These are phyloP conservation scores for Cordyceps tenuipes DNA, from an alignment of 2,329 filamentous ascomycete genomes.

Conservation along the genomic window DNA sequence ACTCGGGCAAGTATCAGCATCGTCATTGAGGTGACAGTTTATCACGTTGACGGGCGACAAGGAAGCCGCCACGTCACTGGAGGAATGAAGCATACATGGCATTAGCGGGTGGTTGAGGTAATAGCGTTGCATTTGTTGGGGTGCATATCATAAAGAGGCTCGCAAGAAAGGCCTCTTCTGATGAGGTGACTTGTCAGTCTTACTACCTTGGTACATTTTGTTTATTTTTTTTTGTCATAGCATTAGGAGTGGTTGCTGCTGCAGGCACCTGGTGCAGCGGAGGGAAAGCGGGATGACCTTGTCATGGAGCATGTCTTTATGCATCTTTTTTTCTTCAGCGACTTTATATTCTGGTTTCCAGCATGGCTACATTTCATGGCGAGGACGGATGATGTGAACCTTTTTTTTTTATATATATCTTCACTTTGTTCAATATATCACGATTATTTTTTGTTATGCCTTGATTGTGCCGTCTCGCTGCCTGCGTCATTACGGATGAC, in stretches of 20 bases:
- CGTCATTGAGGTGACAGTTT: background rate
- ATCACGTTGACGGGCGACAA: background rate
- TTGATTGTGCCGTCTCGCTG: background rate
- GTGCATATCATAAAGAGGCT: background rate
- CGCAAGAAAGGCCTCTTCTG: background rate
- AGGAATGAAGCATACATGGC: background rate
- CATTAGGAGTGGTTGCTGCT: background rate
- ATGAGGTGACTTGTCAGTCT: background rate
- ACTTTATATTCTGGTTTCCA: background rate
- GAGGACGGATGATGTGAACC: background rate
- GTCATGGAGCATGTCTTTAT: background rate
- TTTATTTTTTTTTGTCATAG: background rate
- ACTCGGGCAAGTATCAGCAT: background rate
- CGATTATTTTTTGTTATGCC: background rate
- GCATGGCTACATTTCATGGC: background rate
- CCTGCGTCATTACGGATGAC: background rate
- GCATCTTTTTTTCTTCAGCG: conserved; percentile 6
- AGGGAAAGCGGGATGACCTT: background rate
- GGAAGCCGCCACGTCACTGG: background rate
- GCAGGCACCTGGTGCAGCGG: background rate
- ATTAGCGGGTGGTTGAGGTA: background rate
- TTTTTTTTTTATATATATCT: too few species aligned
- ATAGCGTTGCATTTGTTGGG: background rate
- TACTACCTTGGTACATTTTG: background rate
- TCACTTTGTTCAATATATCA: background rate